A percentile compares a stretch with the other conserved stretches of the same genome.
Evolutionary conservation across 345 rosid species (phyloP).

Genomic region (Toxicodendron radicans): DNA sequence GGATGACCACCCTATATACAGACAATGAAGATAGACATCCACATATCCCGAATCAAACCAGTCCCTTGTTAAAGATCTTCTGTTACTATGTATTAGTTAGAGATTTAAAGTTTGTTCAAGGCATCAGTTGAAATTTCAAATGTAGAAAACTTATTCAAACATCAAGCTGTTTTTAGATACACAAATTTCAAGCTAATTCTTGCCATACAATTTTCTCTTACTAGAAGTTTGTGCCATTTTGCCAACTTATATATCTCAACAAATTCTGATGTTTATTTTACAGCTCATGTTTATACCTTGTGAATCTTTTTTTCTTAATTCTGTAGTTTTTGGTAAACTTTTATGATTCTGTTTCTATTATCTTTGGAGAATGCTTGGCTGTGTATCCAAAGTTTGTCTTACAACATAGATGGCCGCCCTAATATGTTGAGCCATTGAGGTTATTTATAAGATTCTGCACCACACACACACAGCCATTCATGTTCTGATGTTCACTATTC

Average conservation of each 20-base stretch:
- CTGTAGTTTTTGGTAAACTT: neutral
- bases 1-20: too few species aligned
- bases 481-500: neutral
- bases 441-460: neutral
- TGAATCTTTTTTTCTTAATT: neutral
- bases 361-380: neutral
- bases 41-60: too few species aligned
- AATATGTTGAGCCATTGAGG: neutral
- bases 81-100: neutral
- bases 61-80: neutral
- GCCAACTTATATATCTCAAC: neutral
- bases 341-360: neutral
- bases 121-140: neutral
- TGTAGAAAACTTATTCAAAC: neutral
- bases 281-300: neutral
- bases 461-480: neutral
- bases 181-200: neutral
- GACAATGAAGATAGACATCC: too few species aligned
- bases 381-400: neutral
- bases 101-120: slow-evolving; percentile 5
- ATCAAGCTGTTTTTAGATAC: neutral
- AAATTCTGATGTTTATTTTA: neutral
- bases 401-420: neutral
- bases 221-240: neutral
- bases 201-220: neutral